phyloP scores from a whole-genome alignment of 2,329 filamentous ascomycete species.

The Bipolaris oryzae region DNA sequence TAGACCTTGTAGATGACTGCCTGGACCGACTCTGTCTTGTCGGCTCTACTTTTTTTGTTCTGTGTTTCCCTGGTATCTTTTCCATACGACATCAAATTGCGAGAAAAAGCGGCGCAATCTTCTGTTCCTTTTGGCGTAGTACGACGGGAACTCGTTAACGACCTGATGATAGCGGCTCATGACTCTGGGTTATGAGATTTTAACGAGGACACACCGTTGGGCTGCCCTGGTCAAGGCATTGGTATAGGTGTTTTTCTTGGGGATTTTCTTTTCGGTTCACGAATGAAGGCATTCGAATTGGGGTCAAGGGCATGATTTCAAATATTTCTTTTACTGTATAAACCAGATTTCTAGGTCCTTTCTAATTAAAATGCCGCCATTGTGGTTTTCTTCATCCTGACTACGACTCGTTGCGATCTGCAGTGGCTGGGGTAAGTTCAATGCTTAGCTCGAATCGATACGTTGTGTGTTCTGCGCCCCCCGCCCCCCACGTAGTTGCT shows the following conservation, averaged over 20 bases:
- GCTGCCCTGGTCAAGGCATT: neutral
- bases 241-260: neutral
- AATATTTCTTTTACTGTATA: neutral
- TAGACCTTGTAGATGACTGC: neutral
- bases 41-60: neutral
- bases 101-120: neutral
- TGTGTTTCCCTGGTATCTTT: neutral
- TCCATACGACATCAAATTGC: neutral
- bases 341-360: neutral
- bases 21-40: neutral
- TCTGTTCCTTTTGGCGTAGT: neutral
- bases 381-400: too few relatives aligned
- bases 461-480: too few relatives aligned
- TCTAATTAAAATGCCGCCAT: neutral
- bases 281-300: neutral
- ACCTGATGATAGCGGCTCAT: constrained; percentile 3
- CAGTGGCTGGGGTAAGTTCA: too few relatives aligned
- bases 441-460: too few relatives aligned
- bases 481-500: too few relatives aligned
- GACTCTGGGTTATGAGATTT: neutral
- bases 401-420: too few relatives aligned
- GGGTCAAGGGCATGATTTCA: neutral
- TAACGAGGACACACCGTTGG: neutral
- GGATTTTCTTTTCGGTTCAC: neutral
- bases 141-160: neutral